Evolutionary conservation across 2,329 filamentous ascomycete genomes (phyloP), one percentile per base, ranked within the genome.

Genomic region (Colletotrichum sp.): DNA sequence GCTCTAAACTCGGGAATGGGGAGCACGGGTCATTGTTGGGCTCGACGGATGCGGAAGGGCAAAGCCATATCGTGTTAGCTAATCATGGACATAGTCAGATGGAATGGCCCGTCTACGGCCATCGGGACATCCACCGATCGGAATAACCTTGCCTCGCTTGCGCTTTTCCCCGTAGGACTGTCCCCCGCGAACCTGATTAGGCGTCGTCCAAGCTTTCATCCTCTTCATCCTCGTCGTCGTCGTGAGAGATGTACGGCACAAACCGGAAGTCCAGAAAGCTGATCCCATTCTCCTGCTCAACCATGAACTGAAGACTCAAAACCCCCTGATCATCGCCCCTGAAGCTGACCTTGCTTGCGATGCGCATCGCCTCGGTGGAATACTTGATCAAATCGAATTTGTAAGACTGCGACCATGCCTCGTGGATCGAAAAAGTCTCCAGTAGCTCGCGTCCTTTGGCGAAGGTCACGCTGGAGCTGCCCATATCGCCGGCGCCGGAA

Each of bases 261-360:
- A 97, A 95, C 25, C 94, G 89, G 83, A 96, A 98, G 83, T 97
- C 95, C 29, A 97, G 89, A 85, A 96, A 98, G 80, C 92, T 95
- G 52, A 92, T 88, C 29, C 91, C 90, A 8, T 91, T 90, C 77
- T 97, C 95, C 57, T 96, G 89, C 82, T 98, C 95, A 19, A 99
- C 93, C 94, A 99, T 97, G 81, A 99, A 98, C 82, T 99, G 97
- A 83, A 99, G 86, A 84, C 95, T 98, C 78, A 99, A 85, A 34
- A 99, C 96, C 0, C 97, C 96, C 82, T 98, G 95, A 3, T 91
- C 89, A 84, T 99, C 97, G 0, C 95, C 94, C 19, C 97, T 90
- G 77, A 99, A 90, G 82, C 96, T 98, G 74, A 99, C 96, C 85
- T 99, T 99, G 81, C 91, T 96, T 6, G 96, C 95, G 49, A 96